These are phyloP conservation scores for Russula foetens DNA, from an alignment of 768 basidiomycete genomes.

Conservation along the genomic window DNA sequence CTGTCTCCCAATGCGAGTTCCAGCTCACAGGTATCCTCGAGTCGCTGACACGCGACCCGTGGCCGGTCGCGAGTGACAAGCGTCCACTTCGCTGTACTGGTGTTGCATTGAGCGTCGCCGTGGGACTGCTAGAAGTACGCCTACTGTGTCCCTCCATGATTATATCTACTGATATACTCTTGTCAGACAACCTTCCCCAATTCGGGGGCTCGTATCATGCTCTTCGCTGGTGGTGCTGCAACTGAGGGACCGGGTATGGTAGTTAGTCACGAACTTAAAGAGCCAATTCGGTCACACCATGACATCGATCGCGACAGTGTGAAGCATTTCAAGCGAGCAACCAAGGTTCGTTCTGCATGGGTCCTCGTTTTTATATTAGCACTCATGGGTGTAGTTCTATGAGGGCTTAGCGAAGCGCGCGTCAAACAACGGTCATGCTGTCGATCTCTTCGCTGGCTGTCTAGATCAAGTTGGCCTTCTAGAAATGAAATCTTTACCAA, in stretches of 20 bases:
- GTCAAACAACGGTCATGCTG: slow-evolving; percentile 88
- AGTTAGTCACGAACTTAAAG: slow-evolving; percentile 89
- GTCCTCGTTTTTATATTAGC: background rate
- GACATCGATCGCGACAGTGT: slow-evolving; percentile 96
- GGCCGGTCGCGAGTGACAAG: slow-evolving; percentile 95
- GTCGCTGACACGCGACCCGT: slow-evolving; percentile 80
- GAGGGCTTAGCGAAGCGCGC: slow-evolving; percentile 89
- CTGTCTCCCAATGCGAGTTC: slow-evolving; percentile 89
- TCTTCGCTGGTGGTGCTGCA: slow-evolving; percentile 91
- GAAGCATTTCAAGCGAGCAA: slow-evolving; percentile 95
- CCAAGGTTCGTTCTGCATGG: slow-evolving; percentile 54
- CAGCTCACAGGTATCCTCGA: slow-evolving; percentile 93
- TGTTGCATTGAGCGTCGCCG: slow-evolving; percentile 87
- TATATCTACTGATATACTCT: background rate
- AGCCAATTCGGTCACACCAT: slow-evolving; percentile 97
- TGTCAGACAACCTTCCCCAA: slow-evolving; percentile 80
- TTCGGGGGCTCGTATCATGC: slow-evolving; percentile 93
- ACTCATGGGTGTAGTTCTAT: slow-evolving; percentile 60
- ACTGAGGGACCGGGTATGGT: slow-evolving; percentile 98
- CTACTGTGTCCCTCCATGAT: background rate
- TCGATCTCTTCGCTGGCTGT: slow-evolving; percentile 95
- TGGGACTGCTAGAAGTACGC: slow-evolving; percentile 78
- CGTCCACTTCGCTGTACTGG: slow-evolving; percentile 92
- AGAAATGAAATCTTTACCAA: slow-evolving; percentile 95
- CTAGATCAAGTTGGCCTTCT: slow-evolving; percentile 95